A percentile compares a stretch with the other conserved stretches of the same genome.
phyloP scores from a whole-genome alignment of 108 stramenopile genomes.

The Pseudonitzschia delicatissima region DNA sequence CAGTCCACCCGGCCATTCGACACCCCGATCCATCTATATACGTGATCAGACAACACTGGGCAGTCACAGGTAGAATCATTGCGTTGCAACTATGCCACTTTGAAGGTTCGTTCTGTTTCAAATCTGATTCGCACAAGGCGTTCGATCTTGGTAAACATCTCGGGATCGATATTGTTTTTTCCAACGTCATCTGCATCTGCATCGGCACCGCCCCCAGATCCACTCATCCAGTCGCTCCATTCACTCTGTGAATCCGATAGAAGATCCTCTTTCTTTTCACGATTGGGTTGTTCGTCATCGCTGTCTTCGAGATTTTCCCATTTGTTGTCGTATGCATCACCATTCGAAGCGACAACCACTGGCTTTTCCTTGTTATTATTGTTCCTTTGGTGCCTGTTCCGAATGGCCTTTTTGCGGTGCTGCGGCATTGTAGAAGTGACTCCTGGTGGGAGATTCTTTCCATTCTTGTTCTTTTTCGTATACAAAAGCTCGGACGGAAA shows the following conservation, averaged over 20 bases:
- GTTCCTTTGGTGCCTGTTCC: background rate
- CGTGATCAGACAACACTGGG: too few species aligned
- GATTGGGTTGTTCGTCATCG: background rate
- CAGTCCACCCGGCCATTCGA: too few species aligned
- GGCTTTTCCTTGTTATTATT: background rate
- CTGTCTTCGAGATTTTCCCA: slow-evolving; percentile 6
- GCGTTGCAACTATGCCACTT: background rate
- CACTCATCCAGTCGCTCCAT: background rate
- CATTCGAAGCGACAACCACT: background rate
- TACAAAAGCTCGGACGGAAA: slow-evolving; percentile 5
- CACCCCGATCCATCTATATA: too few species aligned
- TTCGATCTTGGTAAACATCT: background rate
- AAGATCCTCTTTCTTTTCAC: background rate
- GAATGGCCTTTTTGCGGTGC: background rate
- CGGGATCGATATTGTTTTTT: background rate
- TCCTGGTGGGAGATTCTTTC: too few species aligned
- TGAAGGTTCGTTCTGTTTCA: slow-evolving; percentile 1
- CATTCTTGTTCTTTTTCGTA: too few species aligned
- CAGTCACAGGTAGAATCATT: too few species aligned
- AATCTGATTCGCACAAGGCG: slow-evolving; percentile 1
- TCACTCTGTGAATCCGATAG: background rate
- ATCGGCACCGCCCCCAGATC: background rate
- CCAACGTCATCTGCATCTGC: background rate
- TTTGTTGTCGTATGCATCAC: background rate
- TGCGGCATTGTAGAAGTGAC: too few species aligned